Percentiles rank a stretch among this genome's conserved stretches.
Evolutionary conservation across 441 rosid species (phyloP).

Genomic region (Breynia disticha): DNA sequence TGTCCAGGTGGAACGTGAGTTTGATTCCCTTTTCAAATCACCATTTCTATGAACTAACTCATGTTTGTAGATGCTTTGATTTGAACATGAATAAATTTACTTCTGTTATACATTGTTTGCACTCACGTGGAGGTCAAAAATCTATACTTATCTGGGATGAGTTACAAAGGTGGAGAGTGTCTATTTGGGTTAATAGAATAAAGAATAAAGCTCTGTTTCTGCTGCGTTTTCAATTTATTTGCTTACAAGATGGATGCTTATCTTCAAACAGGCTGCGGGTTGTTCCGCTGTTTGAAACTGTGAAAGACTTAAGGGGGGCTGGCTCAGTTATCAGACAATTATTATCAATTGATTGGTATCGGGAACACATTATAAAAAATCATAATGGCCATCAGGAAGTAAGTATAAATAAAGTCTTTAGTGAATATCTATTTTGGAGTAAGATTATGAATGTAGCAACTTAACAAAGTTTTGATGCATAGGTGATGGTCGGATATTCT

Average conservation of each 20-base stretch:
- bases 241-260: constrained; percentile 5
- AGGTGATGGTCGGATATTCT: constrained; percentile 98
- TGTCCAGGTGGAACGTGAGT: constrained; percentile 90
- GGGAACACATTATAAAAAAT: constrained; percentile 63
- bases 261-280: constrained; percentile 60
- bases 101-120: too few species aligned
- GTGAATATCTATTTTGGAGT: background rate
- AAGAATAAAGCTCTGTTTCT: background rate
- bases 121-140: background rate
- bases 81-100: too few species aligned
- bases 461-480: constrained; percentile 16
- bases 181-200: too few species aligned
- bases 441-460: background rate
- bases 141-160: background rate
- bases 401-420: background rate
- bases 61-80: too few species aligned
- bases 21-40: background rate
- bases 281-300: constrained; percentile 90
- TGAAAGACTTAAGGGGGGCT: constrained; percentile 73
- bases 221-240: background rate
- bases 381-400: constrained; percentile 92
- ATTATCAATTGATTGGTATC: constrained; percentile 83
- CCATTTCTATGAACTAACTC: too few species aligned
- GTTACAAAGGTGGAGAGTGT: background rate
- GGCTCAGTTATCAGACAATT: constrained; percentile 77